Evolutionary conservation across 2,329 filamentous ascomycete genomes (phyloP), one percentile per base, ranked within the genome.

Genomic region (Colletotrichum magnum): DNA sequence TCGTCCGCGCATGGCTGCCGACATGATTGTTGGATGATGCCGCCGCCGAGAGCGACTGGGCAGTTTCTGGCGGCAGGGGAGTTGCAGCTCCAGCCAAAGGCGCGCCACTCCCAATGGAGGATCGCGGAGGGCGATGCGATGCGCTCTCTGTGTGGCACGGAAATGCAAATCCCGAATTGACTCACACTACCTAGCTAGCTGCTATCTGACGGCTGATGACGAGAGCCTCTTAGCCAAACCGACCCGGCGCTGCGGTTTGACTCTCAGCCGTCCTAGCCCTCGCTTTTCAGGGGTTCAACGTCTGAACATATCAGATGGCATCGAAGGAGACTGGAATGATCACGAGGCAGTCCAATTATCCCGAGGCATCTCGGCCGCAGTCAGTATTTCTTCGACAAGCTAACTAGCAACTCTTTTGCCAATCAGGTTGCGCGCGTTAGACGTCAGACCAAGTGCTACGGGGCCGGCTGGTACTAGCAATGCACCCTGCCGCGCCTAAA

Each of bases 381-480:
- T 10, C 32, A 36, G 32, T 36, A 36, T 36, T 36, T 36, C 7
- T 36, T 36, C 7, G 32, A 36, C 32, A 6, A 36, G 32, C 32
- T 10, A 36, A 36, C 32, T 36, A 26, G 6, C n/a, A 26, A n/a
- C 26, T 60, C 32, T 32, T 32, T 50, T 54, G 50, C 63, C 63
- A 59, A 63, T 52, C 58, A 58, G 47, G 36, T 64, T 26, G 52
- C 53, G 39, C 21, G n/a, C 4, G 58, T 68, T 63, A 36, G 56
- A 68, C 39, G 64, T 68, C 53, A 64, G 48, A 58, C 45, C 59
- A 64, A 58, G 43, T 68, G 16, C 58, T 52, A 43, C 56, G 48
- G 36, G 56, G 21, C 56, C 24, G 56, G 62, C 18, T 39, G 16
- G 7, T 60, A 12, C 50, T 60, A 69, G 54, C 54, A 50, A 56